A percentile compares a stretch with the other conserved stretches of the same genome.
Evolutionary conservation across 2,329 filamentous ascomycete species (phyloP).

Genomic region (Albifimbria verrucaria): DNA sequence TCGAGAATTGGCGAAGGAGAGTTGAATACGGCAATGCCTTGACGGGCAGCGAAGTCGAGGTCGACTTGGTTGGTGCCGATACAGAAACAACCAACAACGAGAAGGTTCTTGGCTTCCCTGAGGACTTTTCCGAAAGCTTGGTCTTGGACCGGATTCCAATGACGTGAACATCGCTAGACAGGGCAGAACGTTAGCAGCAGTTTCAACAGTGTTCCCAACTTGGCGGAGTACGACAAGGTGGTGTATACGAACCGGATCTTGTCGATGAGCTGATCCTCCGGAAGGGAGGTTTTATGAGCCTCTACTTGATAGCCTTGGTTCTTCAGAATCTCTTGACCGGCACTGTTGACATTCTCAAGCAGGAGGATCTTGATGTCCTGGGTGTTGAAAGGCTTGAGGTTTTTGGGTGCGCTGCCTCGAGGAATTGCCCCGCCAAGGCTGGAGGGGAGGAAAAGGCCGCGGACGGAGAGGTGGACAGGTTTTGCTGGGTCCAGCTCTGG

Average conservation of each 20-base stretch:
- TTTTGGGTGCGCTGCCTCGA: slow-evolving; percentile 54
- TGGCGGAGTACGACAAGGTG: background rate
- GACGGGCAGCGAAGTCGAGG: slow-evolving; percentile 74
- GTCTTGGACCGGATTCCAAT: slow-evolving; percentile 99
- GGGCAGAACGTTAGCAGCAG: slow-evolving; percentile 13
- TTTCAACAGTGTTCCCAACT: background rate
- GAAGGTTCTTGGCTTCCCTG: slow-evolving; percentile 84
- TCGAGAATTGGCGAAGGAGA: slow-evolving; percentile 96
- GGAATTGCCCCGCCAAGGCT: slow-evolving; percentile 51
- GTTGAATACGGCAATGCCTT: slow-evolving; percentile 97
- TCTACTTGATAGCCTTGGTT: slow-evolving; percentile 96
- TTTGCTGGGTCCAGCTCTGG: slow-evolving; percentile 43
- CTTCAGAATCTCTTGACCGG: slow-evolving; percentile 77
- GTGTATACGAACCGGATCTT: slow-evolving; percentile 71
- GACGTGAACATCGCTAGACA: slow-evolving; percentile 80
- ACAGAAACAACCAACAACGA: slow-evolving; percentile 97
- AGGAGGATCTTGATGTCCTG: slow-evolving; percentile 95
- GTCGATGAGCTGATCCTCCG: slow-evolving; percentile 91
- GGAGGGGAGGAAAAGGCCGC: slow-evolving; percentile 71
- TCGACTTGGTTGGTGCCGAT: slow-evolving; percentile 97
- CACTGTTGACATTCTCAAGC: slow-evolving; percentile 92
- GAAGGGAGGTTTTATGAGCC: slow-evolving; percentile 79
- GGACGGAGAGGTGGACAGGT: slow-evolving; percentile 70
- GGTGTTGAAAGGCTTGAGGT: slow-evolving; percentile 91
- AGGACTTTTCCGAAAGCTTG: slow-evolving; percentile 83